A percentile compares a stretch with the other conserved stretches of the same genome.
These are phyloP conservation scores for Exophiala bonariae DNA, from an alignment of 2,329 filamentous ascomycete species.

Conservation along the genomic window DNA sequence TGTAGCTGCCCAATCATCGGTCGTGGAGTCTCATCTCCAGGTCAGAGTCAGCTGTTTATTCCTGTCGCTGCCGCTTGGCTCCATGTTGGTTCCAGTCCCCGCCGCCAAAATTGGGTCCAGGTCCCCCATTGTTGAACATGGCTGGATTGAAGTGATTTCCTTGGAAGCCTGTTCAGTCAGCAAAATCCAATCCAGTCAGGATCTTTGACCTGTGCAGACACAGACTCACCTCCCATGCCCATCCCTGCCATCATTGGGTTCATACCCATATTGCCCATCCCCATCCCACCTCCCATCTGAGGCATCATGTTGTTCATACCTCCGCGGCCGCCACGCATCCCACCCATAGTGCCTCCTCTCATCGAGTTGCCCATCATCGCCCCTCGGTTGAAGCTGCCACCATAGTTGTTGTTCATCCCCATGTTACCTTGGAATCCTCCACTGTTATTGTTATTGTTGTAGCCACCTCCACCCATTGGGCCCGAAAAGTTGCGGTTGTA, in stretches of 20 bases:
- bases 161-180: conserved; percentile 15
- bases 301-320: conserved; percentile 59
- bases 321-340: conserved; percentile 60
- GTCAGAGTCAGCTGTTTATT: conserved; percentile 48
- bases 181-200: no score
- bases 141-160: conserved; percentile 64
- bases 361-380: conserved; percentile 55
- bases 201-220: no score
- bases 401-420: conserved; percentile 53
- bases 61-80: conserved; percentile 74
- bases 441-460: conserved; percentile 51
- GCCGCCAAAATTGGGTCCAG: conserved; percentile 33
- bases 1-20: no score
- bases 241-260: conserved; percentile 57
- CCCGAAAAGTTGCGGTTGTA: conserved; percentile 53
- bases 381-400: conserved; percentile 52
- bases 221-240: conserved; percentile 49
- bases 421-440: conserved; percentile 49
- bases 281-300: conserved; percentile 54
- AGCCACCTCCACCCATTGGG: conserved; percentile 34
- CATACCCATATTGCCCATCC: conserved; percentile 59
- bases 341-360: conserved; percentile 52
- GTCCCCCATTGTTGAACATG: conserved; percentile 65
- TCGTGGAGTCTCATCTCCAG: background rate
- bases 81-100: conserved; percentile 76